These are phyloP conservation scores for Ogataea sp. DNA, from an alignment of 805 yeast species.

Conservation along the genomic window DNA sequence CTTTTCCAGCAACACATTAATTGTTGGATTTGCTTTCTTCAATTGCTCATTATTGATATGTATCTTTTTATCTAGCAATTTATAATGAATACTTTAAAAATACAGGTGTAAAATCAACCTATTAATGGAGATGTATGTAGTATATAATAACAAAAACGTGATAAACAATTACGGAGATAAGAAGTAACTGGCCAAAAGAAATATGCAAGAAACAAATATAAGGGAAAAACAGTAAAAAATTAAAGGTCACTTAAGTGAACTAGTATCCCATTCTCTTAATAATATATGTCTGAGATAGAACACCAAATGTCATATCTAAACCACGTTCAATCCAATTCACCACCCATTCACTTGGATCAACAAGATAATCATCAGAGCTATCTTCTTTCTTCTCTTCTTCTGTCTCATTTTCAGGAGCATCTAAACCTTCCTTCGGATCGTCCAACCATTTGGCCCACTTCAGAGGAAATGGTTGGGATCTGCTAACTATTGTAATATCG, in stretches of 20 bases:
- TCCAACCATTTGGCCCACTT: slow-evolving; percentile 95
- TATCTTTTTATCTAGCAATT: too few species aligned
- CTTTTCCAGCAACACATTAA: too few species aligned
- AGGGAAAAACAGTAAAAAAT: slow-evolving; percentile 1
- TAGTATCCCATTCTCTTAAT: slow-evolving; percentile 78
- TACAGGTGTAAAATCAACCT: too few species aligned
- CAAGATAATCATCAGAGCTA: slow-evolving; percentile 20
- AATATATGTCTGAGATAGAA: slow-evolving; percentile 84
- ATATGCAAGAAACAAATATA: not conserved
- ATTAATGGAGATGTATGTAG: too few species aligned
- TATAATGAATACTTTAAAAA: too few species aligned
- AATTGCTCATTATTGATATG: too few species aligned
- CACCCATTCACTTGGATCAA: slow-evolving; percentile 81
- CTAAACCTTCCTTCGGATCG: slow-evolving; percentile 26
- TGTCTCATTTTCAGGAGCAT: slow-evolving; percentile 18
- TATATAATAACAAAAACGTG: too few species aligned
- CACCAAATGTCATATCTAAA: slow-evolving; percentile 70
- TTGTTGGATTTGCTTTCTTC: too few species aligned
- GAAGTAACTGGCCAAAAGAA: too few species aligned
- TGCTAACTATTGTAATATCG: slow-evolving; percentile 60
- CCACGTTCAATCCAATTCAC: slow-evolving; percentile 75
- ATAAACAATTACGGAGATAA: too few species aligned
- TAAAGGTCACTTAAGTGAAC: slow-evolving; percentile 1
- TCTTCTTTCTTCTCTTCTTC: slow-evolving; percentile 8
- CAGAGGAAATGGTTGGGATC: slow-evolving; percentile 84